Conservation (phyloP, 805 yeast species). For the Yarrowia porcina region DNA sequence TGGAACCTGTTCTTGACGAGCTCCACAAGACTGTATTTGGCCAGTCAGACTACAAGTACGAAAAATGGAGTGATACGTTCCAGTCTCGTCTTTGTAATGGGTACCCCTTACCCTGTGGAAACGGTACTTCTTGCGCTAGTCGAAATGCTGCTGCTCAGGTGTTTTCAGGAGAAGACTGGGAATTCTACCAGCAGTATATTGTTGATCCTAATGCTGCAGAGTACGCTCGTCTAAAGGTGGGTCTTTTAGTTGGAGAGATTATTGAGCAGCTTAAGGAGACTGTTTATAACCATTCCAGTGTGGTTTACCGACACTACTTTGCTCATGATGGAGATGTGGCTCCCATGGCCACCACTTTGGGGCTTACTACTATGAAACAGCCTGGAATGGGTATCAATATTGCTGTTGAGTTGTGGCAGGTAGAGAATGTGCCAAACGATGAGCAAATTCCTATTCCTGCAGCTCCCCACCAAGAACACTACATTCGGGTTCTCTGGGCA, state of each 20-base stretch:
- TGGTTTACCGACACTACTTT: slow-evolving; percentile 43
- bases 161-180: slow-evolving; percentile 46
- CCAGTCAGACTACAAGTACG: slow-evolving; percentile 28
- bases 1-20: background rate
- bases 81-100: slow-evolving; percentile 43
- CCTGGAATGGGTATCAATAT: slow-evolving; percentile 9
- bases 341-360: slow-evolving; percentile 40
- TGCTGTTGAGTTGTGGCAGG: slow-evolving; percentile 7
- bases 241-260: slow-evolving; percentile 43
- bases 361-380: slow-evolving; percentile 40
- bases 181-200: slow-evolving; percentile 38
- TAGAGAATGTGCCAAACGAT: background rate
- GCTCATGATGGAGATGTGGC: slow-evolving; percentile 45
- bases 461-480: background rate
- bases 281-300: slow-evolving; percentile 34
- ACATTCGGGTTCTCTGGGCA: slow-evolving; percentile 36
- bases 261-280: slow-evolving; percentile 36
- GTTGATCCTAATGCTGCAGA: slow-evolving; percentile 37
- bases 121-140: slow-evolving; percentile 35
- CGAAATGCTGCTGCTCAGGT: slow-evolving; percentile 41
- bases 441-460: background rate
- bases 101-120: slow-evolving; percentile 39
- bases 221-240: slow-evolving; percentile 39
- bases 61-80: slow-evolving; percentile 45
- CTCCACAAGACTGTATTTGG: slow-evolving; percentile 13